These are phyloP conservation scores for Butyriboletus appendiculatus DNA, from an alignment of 1,284 basidiomycete species.

Conservation along the genomic window DNA sequence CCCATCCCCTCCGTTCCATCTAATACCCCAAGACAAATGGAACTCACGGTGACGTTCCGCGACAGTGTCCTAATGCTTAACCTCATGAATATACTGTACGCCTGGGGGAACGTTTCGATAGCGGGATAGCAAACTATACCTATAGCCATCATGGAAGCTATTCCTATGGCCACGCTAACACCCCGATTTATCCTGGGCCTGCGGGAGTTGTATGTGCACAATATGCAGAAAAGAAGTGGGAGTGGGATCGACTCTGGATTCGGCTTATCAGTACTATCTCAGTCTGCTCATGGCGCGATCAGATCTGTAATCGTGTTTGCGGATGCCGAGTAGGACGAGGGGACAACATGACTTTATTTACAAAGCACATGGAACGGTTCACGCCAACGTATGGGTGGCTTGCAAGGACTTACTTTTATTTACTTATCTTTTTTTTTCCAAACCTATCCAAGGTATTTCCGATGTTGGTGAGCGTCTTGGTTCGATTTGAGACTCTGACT, in stretches of 20 bases:
- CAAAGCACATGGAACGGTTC: no score
- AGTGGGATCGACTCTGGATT: constrained; percentile 5
- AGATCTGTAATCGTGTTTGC: neutral
- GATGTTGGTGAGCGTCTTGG: no score
- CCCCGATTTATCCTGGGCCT: constrained; percentile 11
- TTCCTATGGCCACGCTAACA: constrained; percentile 6
- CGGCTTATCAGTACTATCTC: neutral
- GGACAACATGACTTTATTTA: no score
- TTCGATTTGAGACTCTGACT: no score
- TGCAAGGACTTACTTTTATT: no score
- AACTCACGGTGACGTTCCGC: neutral
- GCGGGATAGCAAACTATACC: neutral
- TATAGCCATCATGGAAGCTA: neutral
- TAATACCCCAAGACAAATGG: neutral
- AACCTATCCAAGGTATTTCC: no score
- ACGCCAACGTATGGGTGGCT: no score
- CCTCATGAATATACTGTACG: neutral
- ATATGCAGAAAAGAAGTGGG: neutral
- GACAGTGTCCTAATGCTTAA: constrained; percentile 4
- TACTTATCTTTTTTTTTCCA: no score
- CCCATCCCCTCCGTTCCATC: neutral
- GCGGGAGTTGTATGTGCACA: constrained; percentile 2
- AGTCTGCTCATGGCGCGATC: neutral
- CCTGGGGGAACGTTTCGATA: neutral
- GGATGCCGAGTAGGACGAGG: neutral